Evolutionary conservation across 345 rosid genomes (phyloP), one percentile per base, ranked within the genome.

Genomic region (Sonneratia alba): DNA sequence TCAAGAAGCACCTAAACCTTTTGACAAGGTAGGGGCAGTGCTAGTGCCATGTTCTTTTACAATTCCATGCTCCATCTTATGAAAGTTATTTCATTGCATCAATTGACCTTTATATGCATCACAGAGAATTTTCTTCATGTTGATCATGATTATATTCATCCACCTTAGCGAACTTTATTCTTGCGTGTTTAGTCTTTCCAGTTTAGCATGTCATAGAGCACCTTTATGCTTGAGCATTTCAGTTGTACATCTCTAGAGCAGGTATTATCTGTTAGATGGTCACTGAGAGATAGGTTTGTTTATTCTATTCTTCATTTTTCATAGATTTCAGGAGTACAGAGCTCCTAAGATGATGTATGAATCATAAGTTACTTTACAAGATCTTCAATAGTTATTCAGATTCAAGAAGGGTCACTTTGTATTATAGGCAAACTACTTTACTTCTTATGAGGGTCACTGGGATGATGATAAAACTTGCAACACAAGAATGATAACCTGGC

Each of bases 1-100:
- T 48, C 97, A 86, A 84, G 95, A 90, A 77, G 93, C 88, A 77
- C 82, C 80, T 68, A 93, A 87, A 77, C 89, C 88, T 77, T 53
- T 47, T 73, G 97, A 87, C 59, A 93, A 89, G 89, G 98, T 82
- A 74, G 62, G 43, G 48, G 67, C 74, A 66, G 63, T 71, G 66
- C 38, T 15, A 37, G 38, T 27, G 66, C 63, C 18, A 62, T 13
- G 27, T 32, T 62, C 38, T 62, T 34, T 62, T 62, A 62, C 38
- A 61, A 10, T 3, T 61, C 1, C 7, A 19, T 19, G 61, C 61
- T 55, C 19, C 24, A 5, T 19, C 61, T 55, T 55, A 19, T 55
- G 61, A 14, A 49, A 49, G 56, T 49, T 49, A 49, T 45, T 45
- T 45, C 49, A 45, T 45, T 6, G 1, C 49, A 6, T 45, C 49